Base-by-base conservation (phyloP, 1,284 basidiomycete species). In the Erythrobasidium hasegawianum region DNA sequence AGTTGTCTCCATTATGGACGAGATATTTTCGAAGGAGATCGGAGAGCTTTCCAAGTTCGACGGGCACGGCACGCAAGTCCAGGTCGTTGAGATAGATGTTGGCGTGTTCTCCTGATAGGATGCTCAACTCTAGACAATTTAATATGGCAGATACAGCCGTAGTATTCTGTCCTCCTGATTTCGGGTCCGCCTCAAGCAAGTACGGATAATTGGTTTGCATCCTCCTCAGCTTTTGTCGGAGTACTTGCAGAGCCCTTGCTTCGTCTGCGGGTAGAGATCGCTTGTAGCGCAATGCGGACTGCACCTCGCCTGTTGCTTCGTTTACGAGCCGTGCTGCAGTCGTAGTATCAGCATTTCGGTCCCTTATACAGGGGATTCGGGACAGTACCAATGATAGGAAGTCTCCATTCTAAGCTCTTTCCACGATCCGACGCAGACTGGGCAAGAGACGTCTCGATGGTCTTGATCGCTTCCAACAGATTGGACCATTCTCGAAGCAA, bases 261-360 rank as follows among this genome's bases (percentile, higher is more conserved):
- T 57, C 55, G 5, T 38, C 27, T 14, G 55, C 18, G 20, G 22
- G 16, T n/a, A 57, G 55, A 18, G 55, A 14, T 41, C 55, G 55
- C 27, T 38, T 57, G 27, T 9, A 3, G 26, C 14, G 16, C 55
- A 40, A 24, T 4, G 55, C 55, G 2, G 3, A 7, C 18, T 20
- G 16, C 27, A n/a, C 10, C 3, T 14, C 39, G 22, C 9, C 5
- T n/a, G 39, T 39, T 5, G 24, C 24, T 10, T 57, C 55, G 13
- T 18, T 41, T 14, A 26, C 39, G 5, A 57, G 39, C 2, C 55
- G 55, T 3, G 27, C 55, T 57, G 52, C 5, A 16, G 5, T 18
- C 16, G 26, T 7, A 20, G 9, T 10, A 8, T 20, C 50, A 24
- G 18, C 3, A 26, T 26, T 4, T 53, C 9, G 26, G 50, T 16